These are phyloP conservation scores for Mortierella sp. DNA, from an alignment of 371 early-diverging fungal species.

Conservation along the genomic window DNA sequence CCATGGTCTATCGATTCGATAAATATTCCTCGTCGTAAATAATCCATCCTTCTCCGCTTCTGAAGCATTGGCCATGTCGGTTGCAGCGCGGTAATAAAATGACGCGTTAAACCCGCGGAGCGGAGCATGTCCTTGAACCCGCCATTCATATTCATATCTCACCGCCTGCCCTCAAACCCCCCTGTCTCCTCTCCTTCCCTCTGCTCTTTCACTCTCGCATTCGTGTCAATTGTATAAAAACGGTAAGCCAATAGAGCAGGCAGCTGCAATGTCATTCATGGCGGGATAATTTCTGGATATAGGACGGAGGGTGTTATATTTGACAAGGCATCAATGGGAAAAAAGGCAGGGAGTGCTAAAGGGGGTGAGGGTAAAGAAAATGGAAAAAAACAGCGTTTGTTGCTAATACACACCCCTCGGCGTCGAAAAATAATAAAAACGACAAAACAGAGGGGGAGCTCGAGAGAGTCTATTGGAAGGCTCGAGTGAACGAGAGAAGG, in stretches of 20 bases:
- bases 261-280: background rate
- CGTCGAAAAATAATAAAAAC: background rate
- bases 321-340: background rate
- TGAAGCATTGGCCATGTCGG: conserved; percentile 2
- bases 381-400: background rate
- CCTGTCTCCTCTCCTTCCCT: background rate
- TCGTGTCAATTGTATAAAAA: background rate
- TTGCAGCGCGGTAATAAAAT: background rate
- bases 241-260: background rate
- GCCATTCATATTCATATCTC: background rate
- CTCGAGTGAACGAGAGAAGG: background rate
- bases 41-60: background rate
- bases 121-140: background rate
- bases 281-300: background rate
- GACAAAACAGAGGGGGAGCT: conserved; percentile 1
- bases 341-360: conserved; percentile 2
- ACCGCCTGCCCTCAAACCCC: background rate
- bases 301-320: background rate
- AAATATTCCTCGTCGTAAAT: background rate
- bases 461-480: background rate
- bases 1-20: background rate
- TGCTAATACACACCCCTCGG: background rate
- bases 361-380: background rate
- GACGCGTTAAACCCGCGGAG: background rate
- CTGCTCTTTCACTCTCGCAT: background rate